A percentile compares a stretch with the other conserved stretches of the same genome.
Evolutionary conservation across 805 yeast species (phyloP).

Genomic region (Cyberlindnera bimundalis): DNA sequence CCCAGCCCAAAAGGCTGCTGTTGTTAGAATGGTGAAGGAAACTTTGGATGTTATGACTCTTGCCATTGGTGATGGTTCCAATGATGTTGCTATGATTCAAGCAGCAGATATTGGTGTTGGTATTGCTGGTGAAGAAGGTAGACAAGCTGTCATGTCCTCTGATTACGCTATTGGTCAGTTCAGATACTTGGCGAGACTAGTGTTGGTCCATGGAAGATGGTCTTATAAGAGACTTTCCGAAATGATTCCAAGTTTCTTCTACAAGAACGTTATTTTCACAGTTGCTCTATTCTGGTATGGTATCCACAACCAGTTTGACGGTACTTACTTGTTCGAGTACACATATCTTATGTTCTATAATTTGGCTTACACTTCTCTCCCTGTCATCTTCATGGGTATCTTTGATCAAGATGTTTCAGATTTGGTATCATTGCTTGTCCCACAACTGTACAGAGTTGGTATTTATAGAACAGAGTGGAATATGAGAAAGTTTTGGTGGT

Average conservation of each 20-base stretch:
- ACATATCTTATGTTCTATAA: constrained; percentile 79
- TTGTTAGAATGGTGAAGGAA: constrained; percentile 73
- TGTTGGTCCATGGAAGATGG: constrained; percentile 83
- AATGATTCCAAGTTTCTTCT: constrained; percentile 80
- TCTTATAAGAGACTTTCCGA: constrained; percentile 76
- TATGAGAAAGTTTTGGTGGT: constrained; percentile 62
- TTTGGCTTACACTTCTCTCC: constrained; percentile 78
- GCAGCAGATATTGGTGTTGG: constrained; percentile 71
- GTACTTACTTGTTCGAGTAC: constrained; percentile 74
- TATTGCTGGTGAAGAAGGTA: constrained; percentile 86
- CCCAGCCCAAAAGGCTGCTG: constrained; percentile 94
- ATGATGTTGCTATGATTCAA: constrained; percentile 89
- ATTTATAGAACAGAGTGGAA: constrained; percentile 71
- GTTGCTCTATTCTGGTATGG: constrained; percentile 79
- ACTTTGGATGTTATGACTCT: constrained; percentile 76
- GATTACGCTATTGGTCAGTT: constrained; percentile 86
- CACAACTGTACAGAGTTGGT: constrained; percentile 72
- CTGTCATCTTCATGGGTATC: constrained; percentile 72
- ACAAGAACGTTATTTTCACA: constrained; percentile 73
- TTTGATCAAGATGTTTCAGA: constrained; percentile 79
- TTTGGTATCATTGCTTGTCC: constrained; percentile 63
- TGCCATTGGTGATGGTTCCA: constrained; percentile 82
- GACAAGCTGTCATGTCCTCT: constrained; percentile 85
- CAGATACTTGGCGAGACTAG: constrained; percentile 60
- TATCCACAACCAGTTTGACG: constrained; percentile 70